These are phyloP conservation scores for Pythium phragmiticola DNA, from an alignment of 352 stramenopile species.

Conservation along the genomic window DNA sequence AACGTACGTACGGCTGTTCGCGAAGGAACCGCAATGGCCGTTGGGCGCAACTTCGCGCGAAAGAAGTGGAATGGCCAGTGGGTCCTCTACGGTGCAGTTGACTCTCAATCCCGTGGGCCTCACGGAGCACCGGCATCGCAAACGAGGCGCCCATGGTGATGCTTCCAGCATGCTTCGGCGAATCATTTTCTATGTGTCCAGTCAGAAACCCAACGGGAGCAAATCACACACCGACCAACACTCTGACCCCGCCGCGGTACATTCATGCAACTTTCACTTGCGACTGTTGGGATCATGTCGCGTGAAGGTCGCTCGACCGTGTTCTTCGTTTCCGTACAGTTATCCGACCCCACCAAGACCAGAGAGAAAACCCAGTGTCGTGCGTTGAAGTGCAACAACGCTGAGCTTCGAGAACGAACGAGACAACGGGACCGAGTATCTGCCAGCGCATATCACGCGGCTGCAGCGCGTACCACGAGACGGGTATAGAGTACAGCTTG, in stretches of 20 bases:
- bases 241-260: background rate
- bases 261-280: background rate
- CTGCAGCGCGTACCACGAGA: background rate
- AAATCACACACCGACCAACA: background rate
- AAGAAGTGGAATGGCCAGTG: too few species aligned
- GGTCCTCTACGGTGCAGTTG: background rate
- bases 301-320: slow-evolving; percentile 20
- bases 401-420: background rate
- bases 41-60: too few species aligned
- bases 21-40: background rate
- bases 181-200: background rate
- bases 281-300: slow-evolving; percentile 1
- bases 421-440: background rate
- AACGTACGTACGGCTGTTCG: background rate
- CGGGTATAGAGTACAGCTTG: background rate
- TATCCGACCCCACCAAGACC: background rate
- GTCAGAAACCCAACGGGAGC: background rate
- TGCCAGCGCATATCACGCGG: background rate
- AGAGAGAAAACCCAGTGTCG: slow-evolving; percentile 8
- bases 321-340: slow-evolving; percentile 18
- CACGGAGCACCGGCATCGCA: background rate
- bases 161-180: slow-evolving; percentile 11
- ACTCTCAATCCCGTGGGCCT: background rate
- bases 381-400: slow-evolving; percentile 20
- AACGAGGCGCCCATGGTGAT: slow-evolving; percentile 3